Evolutionary conservation across 805 yeast genomes (phyloP).

Genomic region (Debaryomyces maramus): DNA sequence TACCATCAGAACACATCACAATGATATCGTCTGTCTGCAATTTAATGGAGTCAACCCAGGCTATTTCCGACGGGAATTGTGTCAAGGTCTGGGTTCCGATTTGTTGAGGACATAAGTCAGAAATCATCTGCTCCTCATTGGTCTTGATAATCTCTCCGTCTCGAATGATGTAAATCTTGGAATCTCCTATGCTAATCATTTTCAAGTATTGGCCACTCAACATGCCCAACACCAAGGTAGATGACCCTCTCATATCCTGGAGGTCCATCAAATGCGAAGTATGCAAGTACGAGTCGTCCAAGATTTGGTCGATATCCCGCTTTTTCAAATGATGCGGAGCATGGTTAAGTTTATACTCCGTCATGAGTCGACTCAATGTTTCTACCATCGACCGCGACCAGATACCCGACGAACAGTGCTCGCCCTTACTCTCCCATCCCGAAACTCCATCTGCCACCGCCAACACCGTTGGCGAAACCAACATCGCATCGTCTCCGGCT

Average conservation of each 20-base stretch:
- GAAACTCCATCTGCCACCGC: conserved; percentile 61
- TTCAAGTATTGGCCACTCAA: conserved; percentile 47
- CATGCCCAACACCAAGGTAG: conserved; percentile 50
- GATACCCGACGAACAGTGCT: conserved; percentile 47
- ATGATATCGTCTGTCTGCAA: conserved; percentile 44
- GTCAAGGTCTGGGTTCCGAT: conserved; percentile 51
- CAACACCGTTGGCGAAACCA: conserved; percentile 50
- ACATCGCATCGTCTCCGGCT: conserved; percentile 60
- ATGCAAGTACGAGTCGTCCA: conserved; percentile 50
- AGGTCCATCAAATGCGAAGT: conserved; percentile 52
- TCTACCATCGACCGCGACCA: conserved; percentile 56
- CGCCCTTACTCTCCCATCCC: conserved; percentile 50
- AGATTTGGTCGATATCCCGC: conserved; percentile 40
- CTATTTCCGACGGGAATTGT: conserved; percentile 47
- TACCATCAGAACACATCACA: conserved; percentile 53
- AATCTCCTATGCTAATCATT: conserved; percentile 54
- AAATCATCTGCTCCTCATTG: conserved; percentile 48
- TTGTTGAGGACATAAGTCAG: conserved; percentile 51
- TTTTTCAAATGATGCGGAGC: conserved; percentile 38
- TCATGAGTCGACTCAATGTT: conserved; percentile 46
- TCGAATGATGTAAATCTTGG: conserved; percentile 48
- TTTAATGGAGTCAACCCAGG: conserved; percentile 44
- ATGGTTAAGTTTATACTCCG: conserved; percentile 43
- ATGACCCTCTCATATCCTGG: conserved; percentile 48
- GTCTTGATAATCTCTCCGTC: conserved; percentile 43